Percentiles rank a stretch among this genome's conserved stretches.
Evolutionary conservation across 2,329 filamentous ascomycete species (phyloP).

Genomic region (Fusarium continuum): DNA sequence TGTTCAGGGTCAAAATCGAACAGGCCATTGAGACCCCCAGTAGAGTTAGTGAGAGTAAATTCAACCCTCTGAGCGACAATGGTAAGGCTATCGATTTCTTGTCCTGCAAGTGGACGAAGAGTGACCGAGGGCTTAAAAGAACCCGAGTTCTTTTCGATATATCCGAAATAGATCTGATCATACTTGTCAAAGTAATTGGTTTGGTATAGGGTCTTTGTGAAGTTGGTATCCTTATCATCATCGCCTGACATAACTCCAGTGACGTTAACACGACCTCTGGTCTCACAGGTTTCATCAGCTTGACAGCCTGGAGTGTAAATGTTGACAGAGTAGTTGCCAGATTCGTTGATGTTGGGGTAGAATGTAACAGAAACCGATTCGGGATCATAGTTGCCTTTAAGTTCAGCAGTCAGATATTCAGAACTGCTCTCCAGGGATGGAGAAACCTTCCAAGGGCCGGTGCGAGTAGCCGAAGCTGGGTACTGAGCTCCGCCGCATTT

Average conservation of each 20-base stretch:
- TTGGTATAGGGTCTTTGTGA: slow-evolving; percentile 77
- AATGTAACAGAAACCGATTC: slow-evolving; percentile 78
- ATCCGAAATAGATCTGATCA: slow-evolving; percentile 88
- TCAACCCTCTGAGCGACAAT: slow-evolving; percentile 90
- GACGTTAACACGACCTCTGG: slow-evolving; percentile 83
- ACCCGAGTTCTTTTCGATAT: slow-evolving; percentile 77
- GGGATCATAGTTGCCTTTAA: slow-evolving; percentile 65
- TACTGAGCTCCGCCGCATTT: slow-evolving; percentile 71
- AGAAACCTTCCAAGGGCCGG: slow-evolving; percentile 77
- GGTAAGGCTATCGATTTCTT: slow-evolving; percentile 69
- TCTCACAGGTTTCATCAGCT: slow-evolving; percentile 78
- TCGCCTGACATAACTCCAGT: slow-evolving; percentile 73
- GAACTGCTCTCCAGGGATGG: slow-evolving; percentile 75
- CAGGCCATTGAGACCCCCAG: slow-evolving; percentile 85
- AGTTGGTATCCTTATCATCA: slow-evolving; percentile 54
- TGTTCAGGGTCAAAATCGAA: slow-evolving; percentile 82
- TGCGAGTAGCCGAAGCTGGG: slow-evolving; percentile 72
- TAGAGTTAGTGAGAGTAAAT: slow-evolving; percentile 77
- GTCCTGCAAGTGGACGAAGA: slow-evolving; percentile 72
- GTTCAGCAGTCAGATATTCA: slow-evolving; percentile 76
- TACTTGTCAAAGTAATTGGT: slow-evolving; percentile 98
- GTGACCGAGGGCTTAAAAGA: slow-evolving; percentile 85
- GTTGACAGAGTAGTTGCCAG: slow-evolving; percentile 90
- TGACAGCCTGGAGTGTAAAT: slow-evolving; percentile 93
- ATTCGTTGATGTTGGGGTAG: slow-evolving; percentile 82